phyloP scores from a whole-genome alignment of 305 asterid genomes.

The Rubia tinctorum region DNA sequence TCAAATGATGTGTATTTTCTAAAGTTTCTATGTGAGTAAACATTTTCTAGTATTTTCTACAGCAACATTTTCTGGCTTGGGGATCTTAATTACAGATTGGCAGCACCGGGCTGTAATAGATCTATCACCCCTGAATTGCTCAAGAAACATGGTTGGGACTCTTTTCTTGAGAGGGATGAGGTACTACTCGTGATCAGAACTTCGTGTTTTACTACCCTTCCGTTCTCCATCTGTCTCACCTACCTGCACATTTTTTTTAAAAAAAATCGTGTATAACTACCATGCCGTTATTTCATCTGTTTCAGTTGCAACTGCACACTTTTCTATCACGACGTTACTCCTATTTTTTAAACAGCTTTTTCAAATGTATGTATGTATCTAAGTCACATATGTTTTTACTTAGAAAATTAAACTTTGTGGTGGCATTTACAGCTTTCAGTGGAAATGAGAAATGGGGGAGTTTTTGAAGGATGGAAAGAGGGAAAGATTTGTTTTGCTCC shows the following conservation, averaged over 20 bases:
- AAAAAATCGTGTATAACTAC: too few relatives aligned
- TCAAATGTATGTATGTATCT: too few relatives aligned
- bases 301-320: background rate
- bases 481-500: conserved; percentile 7
- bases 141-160: conserved; percentile 7
- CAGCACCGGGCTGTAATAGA: background rate
- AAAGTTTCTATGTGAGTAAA: background rate
- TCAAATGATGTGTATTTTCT: background rate
- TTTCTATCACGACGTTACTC: background rate
- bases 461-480: conserved; percentile 9
- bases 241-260: too few relatives aligned
- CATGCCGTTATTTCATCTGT: background rate
- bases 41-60: background rate
- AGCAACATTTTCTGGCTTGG: conserved; percentile 10
- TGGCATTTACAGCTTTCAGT: background rate
- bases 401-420: too few relatives aligned
- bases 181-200: background rate
- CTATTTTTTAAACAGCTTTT: too few relatives aligned
- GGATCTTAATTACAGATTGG: conserved; percentile 9
- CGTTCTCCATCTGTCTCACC: too few relatives aligned
- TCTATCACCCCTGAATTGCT: background rate
- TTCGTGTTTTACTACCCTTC: background rate
- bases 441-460: conserved; percentile 2
- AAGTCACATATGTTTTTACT: too few relatives aligned
- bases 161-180: conserved; percentile 11